phyloP scores from a whole-genome alignment of 2,329 filamentous ascomycete genomes.

The Gaeumannomyces sp. region DNA sequence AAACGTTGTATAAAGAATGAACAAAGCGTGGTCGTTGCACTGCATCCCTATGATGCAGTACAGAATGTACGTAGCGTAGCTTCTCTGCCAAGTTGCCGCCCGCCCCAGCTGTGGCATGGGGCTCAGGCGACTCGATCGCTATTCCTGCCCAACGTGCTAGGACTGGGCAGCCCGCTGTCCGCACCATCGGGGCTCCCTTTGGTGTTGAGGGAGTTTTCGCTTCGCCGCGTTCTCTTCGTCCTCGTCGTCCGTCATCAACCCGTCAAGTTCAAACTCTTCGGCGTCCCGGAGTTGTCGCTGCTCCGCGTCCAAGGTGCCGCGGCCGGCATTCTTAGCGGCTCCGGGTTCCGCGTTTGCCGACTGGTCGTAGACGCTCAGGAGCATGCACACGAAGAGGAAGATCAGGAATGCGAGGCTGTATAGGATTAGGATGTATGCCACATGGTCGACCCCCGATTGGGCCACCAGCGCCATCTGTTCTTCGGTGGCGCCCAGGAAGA shows the following conservation, averaged over 20 bases:
- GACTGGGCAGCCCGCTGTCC: slow-evolving; percentile 38
- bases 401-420: slow-evolving; percentile 86
- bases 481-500: slow-evolving; percentile 97
- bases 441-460: slow-evolving; percentile 71
- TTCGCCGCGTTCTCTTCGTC: slow-evolving; percentile 43
- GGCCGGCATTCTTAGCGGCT: slow-evolving; percentile 9
- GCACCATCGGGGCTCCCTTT: slow-evolving; percentile 48
- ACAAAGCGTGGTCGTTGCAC: background rate
- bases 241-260: slow-evolving; percentile 83
- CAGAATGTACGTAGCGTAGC: too few relatives aligned
- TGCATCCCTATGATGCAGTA: too few relatives aligned
- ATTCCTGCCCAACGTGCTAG: slow-evolving; percentile 42
- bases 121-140: slow-evolving; percentile 27
- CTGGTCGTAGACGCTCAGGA: slow-evolving; percentile 77
- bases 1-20: background rate
- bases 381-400: slow-evolving; percentile 86
- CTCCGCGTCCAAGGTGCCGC: slow-evolving; percentile 24
- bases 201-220: slow-evolving; percentile 27
- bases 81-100: too few relatives aligned
- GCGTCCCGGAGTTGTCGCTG: slow-evolving; percentile 66
- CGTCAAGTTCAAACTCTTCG: slow-evolving; percentile 90
- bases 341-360: slow-evolving; percentile 30
- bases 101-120: background rate
- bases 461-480: slow-evolving; percentile 84
- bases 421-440: slow-evolving; percentile 86